Conservation (phyloP, 352 stramenopile species). For the Phytopythium montanum region DNA sequence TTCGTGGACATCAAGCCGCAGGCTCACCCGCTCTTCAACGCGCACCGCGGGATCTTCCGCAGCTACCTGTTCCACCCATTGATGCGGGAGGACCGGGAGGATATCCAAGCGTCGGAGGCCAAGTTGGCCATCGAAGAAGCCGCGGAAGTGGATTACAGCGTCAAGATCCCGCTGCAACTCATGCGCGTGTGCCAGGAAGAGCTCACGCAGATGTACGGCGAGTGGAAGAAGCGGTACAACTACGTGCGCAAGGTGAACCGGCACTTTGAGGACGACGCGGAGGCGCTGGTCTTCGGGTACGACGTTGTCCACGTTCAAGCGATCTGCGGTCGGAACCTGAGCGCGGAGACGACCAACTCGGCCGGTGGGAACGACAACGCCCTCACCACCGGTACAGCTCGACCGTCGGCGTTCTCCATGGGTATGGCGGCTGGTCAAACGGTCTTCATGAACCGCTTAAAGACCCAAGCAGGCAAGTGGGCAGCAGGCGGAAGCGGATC, state of each 20-base stretch:
- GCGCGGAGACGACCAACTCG: conserved; percentile 7
- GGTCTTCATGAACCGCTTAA: conserved; percentile 68
- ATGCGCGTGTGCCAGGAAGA: conserved; percentile 69
- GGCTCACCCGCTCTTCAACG: conserved; percentile 43
- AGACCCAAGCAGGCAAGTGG: conserved; percentile 60
- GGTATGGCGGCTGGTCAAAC: conserved; percentile 32
- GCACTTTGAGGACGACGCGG: conserved; percentile 75
- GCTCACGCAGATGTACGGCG: conserved; percentile 64
- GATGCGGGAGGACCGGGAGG: conserved; percentile 45
- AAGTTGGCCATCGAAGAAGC: conserved; percentile 79
- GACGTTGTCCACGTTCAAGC: conserved; percentile 79
- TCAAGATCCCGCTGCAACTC: conserved; percentile 77
- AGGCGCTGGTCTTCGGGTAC: conserved; percentile 74
- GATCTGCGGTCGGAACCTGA: conserved; percentile 53
- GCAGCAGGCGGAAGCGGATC: conserved; percentile 18
- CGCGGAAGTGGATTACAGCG: conserved; percentile 71
- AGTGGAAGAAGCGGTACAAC: conserved; percentile 78
- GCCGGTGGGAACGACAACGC: conserved; percentile 17
- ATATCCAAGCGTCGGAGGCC: conserved; percentile 37
- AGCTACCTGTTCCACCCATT: conserved; percentile 65
- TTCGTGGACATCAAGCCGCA: conserved; percentile 50
- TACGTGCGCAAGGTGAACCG: conserved; percentile 72
- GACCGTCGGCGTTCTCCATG: conserved; percentile 52
- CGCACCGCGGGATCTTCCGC: conserved; percentile 48
- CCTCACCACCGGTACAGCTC: conserved; percentile 13